Percentiles rank a stretch among this genome's conserved stretches.
Evolutionary conservation across 768 basidiomycete genomes (phyloP).

Genomic region (Rhodotorula taiwanensis): DNA sequence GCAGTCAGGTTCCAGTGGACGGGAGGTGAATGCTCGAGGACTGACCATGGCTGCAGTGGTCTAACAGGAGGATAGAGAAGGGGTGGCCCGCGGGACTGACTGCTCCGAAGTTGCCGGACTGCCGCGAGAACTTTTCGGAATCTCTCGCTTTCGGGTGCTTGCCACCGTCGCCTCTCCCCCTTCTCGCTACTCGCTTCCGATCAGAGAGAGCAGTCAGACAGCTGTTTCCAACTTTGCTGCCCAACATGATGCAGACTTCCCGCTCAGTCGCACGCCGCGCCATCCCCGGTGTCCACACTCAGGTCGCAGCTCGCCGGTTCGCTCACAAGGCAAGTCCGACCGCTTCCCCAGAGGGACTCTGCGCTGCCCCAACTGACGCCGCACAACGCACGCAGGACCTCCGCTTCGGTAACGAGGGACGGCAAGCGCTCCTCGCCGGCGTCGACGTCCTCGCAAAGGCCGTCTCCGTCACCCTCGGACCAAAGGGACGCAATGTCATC

Average conservation of each 20-base stretch:
- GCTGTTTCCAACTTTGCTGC: neutral
- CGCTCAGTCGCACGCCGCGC: conserved; percentile 14
- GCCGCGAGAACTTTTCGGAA: no score
- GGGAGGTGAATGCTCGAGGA: neutral
- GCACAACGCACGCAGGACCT: no score
- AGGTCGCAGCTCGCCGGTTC: conserved; percentile 28
- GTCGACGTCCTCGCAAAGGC: conserved; percentile 96
- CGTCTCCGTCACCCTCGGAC: conserved; percentile 90
- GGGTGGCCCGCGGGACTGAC: no score
- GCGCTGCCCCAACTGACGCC: no score
- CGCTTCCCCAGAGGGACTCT: no score
- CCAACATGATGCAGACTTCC: conserved; percentile 3
- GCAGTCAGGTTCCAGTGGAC: neutral
- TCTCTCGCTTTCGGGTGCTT: no score
- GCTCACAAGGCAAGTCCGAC: conserved; percentile 36
- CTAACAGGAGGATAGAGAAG: no score
- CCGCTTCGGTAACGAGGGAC: conserved; percentile 90
- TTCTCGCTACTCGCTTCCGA: no score
- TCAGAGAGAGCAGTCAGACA: no score
- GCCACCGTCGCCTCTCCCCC: neutral
- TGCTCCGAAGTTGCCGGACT: no score
- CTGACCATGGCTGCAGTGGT: conserved; percentile 10
- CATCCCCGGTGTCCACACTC: conserved; percentile 9
- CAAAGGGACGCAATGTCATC: conserved; percentile 97
- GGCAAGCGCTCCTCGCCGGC: conserved; percentile 86